A percentile compares a stretch with the other conserved stretches of the same genome.
Evolutionary conservation across 208 protist genomes (phyloP).

Genomic region (Wallacemonas sp.): DNA sequence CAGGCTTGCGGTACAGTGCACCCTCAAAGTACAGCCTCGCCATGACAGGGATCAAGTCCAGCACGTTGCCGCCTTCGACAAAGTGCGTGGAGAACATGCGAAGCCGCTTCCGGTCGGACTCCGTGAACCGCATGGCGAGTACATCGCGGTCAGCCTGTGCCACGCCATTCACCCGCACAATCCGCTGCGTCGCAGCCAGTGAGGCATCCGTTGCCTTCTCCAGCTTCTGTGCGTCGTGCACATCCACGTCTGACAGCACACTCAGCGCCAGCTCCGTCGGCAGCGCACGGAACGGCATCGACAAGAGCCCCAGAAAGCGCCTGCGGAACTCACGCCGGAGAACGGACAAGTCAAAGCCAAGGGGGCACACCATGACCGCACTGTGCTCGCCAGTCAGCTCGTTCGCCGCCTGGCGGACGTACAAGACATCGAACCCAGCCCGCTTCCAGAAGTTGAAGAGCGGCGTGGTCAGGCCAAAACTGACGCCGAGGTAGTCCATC

Average conservation of each 20-base stretch:
- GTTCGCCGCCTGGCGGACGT: constrained; percentile 92
- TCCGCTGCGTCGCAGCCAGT: constrained; percentile 11
- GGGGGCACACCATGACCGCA: constrained; percentile 96
- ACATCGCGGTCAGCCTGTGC: constrained; percentile 54
- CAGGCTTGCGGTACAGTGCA: constrained; percentile 44
- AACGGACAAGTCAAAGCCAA: constrained; percentile 62
- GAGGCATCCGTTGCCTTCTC: constrained; percentile 30
- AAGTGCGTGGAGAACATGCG: constrained; percentile 90
- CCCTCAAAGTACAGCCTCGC: constrained; percentile 91
- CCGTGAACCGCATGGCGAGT: constrained; percentile 58
- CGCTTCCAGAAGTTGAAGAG: constrained; percentile 98
- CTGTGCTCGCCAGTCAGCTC: constrained; percentile 99
- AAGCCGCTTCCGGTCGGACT: constrained; percentile 95
- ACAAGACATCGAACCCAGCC: constrained; percentile 83
- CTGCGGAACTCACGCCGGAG: constrained; percentile 90
- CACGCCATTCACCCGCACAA: constrained; percentile 58
- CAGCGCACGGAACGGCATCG: constrained; percentile 91
- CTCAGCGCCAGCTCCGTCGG: constrained; percentile 86
- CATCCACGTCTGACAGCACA: constrained; percentile 66
- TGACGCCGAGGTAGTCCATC: constrained; percentile 97
- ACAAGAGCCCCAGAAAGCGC: constrained; percentile 90
- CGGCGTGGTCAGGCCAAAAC: constrained; percentile 95
- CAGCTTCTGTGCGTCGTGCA: constrained; percentile 48
- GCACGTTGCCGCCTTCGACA: constrained; percentile 95
- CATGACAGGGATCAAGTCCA: constrained; percentile 95